Evolutionary conservation across 192 early-diverging fungal species (phyloP).

Genomic region (Oehlia diaphana): DNA sequence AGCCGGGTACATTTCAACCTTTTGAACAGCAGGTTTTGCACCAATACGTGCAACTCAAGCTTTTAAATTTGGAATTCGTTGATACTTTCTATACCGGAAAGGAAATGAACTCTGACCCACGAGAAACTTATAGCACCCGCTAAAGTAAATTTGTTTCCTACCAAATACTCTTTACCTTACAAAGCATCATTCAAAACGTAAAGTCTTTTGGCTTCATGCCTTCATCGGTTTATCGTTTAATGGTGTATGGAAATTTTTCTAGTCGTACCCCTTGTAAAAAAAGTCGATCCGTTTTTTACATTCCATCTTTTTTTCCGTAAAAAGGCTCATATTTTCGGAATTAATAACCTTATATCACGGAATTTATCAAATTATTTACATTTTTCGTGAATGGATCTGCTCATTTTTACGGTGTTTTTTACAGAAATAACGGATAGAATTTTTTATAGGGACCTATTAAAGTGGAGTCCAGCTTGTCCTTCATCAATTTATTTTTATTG

Average conservation of each 20-base stretch:
- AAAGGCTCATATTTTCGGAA: too few species aligned
- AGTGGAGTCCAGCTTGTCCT: conserved; percentile 54
- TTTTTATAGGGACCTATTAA: too few species aligned
- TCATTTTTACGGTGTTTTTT: too few species aligned
- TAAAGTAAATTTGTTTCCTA: conserved; percentile 42
- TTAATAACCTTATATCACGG: too few species aligned
- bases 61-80: conserved; percentile 42
- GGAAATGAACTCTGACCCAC: conserved; percentile 36
- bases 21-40: conserved; percentile 36
- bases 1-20: conserved; percentile 32
- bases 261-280: too few species aligned
- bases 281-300: too few species aligned
- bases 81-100: conserved; percentile 31
- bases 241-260: conserved; percentile 53
- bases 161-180: conserved; percentile 35
- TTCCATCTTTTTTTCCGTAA: too few species aligned
- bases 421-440: too few species aligned
- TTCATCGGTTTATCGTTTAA: conserved; percentile 54
- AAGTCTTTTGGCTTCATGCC: conserved; percentile 47
- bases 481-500: too few species aligned
- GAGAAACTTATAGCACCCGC: conserved; percentile 53
- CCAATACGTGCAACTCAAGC: conserved; percentile 47
- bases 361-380: too few species aligned
- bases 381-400: too few species aligned
- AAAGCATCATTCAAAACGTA: conserved; percentile 38